Evolutionary conservation across 148 eudicot species (phyloP).

Genomic region (Nepenthes mirabilis): DNA sequence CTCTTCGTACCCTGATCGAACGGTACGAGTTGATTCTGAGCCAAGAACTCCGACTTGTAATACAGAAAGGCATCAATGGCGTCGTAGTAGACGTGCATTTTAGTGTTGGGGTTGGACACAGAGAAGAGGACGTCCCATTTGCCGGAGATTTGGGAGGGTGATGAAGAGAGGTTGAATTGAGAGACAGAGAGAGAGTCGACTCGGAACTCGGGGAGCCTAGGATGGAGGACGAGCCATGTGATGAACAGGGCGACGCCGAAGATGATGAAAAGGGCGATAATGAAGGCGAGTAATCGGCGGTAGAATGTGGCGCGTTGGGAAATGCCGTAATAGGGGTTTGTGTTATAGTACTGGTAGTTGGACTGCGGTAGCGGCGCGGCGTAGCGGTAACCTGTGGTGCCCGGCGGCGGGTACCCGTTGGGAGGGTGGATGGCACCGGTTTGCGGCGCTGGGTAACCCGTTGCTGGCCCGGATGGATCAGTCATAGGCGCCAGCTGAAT

Average conservation of each 20-base stretch:
- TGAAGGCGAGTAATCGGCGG: not conserved
- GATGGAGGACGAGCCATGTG: not conserved
- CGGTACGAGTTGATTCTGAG: slow-evolving; percentile 7
- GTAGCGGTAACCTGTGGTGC: slow-evolving; percentile 4
- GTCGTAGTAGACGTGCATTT: slow-evolving; percentile 9
- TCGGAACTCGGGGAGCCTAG: slow-evolving; percentile 1
- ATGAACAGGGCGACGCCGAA: not conserved
- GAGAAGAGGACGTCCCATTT: slow-evolving; percentile 5
- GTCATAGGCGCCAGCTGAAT: not conserved
- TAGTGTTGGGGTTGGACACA: slow-evolving; percentile 8
- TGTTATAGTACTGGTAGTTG: not conserved
- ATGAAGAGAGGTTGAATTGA: slow-evolving; percentile 1
- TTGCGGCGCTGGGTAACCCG: not conserved
- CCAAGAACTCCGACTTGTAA: not conserved
- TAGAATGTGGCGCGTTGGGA: not conserved
- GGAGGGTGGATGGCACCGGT: slow-evolving; percentile 1
- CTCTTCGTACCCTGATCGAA: slow-evolving; percentile 4
- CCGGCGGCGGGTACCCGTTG: slow-evolving; percentile 1
- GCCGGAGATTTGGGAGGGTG: slow-evolving; percentile 4
- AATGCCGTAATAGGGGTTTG: not conserved
- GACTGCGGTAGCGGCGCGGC: slow-evolving; percentile 4
- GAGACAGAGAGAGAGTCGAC: slow-evolving; percentile 4
- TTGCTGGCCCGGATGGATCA: not conserved
- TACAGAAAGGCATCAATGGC: slow-evolving; percentile 1
- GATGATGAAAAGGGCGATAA: not conserved